A percentile compares a stretch with the other conserved stretches of the same genome.
Evolutionary conservation across 768 basidiomycete genomes (phyloP).

Genomic region (Boletus reticulatus): DNA sequence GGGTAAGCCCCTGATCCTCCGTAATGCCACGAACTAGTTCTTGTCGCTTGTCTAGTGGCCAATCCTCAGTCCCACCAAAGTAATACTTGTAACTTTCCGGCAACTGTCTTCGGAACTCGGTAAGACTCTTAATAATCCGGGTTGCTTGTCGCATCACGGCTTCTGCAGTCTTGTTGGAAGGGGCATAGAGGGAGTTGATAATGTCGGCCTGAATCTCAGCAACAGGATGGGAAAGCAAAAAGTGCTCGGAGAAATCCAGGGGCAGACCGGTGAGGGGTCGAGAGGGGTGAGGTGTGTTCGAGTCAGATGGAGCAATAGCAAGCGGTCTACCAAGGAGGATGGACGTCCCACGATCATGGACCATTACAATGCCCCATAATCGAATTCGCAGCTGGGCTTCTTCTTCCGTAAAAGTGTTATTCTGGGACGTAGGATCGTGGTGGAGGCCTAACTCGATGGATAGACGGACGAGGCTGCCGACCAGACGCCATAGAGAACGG

Average conservation of each 20-base stretch:
- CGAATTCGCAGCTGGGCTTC: slow-evolving; percentile 79
- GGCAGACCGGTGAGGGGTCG: slow-evolving; percentile 34
- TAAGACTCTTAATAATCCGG: slow-evolving; percentile 76
- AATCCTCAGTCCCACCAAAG: slow-evolving; percentile 76
- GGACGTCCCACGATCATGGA: slow-evolving; percentile 87
- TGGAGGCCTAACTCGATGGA: slow-evolving; percentile 84
- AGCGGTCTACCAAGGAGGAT: slow-evolving; percentile 82
- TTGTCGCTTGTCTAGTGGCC: slow-evolving; percentile 62
- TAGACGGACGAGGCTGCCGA: slow-evolving; percentile 79
- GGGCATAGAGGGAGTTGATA: slow-evolving; percentile 81
- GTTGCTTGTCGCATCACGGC: slow-evolving; percentile 73
- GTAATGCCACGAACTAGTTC: slow-evolving; percentile 71
- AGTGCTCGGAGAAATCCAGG: slow-evolving; percentile 72
- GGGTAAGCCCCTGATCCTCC: slow-evolving; percentile 77
- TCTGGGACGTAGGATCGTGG: slow-evolving; percentile 75
- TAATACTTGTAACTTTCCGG: slow-evolving; percentile 73
- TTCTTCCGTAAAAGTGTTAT: slow-evolving; percentile 62
- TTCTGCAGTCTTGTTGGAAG: slow-evolving; percentile 67
- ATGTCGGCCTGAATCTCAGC: slow-evolving; percentile 88
- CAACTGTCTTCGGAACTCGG: slow-evolving; percentile 63
- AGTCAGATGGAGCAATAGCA: slow-evolving; percentile 78
- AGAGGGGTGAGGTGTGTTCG: slow-evolving; percentile 72
- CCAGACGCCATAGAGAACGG: slow-evolving; percentile 85
- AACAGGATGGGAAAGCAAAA: slow-evolving; percentile 69
- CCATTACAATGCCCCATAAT: slow-evolving; percentile 80